Evolutionary conservation across 306 rosid genomes (phyloP), one percentile per base, ranked within the genome.

Genomic region (Ormosia emarginata): DNA sequence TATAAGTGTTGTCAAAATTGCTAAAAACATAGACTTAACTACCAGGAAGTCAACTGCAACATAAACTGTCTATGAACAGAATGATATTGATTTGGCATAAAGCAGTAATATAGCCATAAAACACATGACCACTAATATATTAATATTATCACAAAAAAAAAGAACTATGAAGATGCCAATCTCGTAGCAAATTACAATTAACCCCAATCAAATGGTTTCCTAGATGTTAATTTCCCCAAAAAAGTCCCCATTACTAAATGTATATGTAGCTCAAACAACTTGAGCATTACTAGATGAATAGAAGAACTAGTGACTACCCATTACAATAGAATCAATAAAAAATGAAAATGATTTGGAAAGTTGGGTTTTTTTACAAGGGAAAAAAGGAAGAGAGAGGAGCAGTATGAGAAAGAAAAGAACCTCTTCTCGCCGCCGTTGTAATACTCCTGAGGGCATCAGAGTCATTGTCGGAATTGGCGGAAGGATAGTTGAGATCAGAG

Each of bases 371-470:
- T 44, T 7, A 34, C 0, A 8, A 66, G 13, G 13, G 2, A 44
- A 3, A 29, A 36, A 10, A 66, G n/a, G n/a, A n/a, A n/a, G n/a
- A n/a, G n/a, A 18, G 6, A 53, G 18, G n/a, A 2, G 61, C 8
- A 2, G 3, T 32, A 50, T 30, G 40, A 58, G 18, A 56, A 47
- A 63, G 7, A 2, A 9, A 33, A 75, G 62, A 62, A 95, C 99
- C 99, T 95, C 83, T 95, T 95, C 82, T 95, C 99, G 41, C 99
- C 99, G 39, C 99, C 99, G 6, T 98, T 95, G 74, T 95, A 95
- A 61, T 95, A 95, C 91, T 95, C 99, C 85, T 87, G 98, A 59
- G 99, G 13, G 85, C 86, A 71, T 93, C 99, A 46, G 99, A 90
- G 77, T 95, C 99, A 82, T 89, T 90, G 80, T 89, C 94, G 8